Evolutionary conservation across 2,329 filamentous ascomycete genomes (phyloP).

Genomic region (Cladobotryum mycophilum): DNA sequence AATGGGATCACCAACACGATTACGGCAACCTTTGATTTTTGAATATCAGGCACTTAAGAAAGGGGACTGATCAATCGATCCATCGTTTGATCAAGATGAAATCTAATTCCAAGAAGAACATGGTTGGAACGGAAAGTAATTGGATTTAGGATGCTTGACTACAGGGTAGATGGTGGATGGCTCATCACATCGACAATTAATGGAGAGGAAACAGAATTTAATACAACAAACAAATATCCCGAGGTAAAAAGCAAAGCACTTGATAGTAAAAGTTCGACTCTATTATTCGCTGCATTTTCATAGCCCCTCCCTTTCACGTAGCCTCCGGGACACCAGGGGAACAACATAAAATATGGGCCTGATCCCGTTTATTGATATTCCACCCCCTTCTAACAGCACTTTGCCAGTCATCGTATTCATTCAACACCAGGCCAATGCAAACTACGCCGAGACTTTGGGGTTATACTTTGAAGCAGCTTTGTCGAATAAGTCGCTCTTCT

Average conservation of each 20-base stretch:
- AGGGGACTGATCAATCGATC: too few species aligned
- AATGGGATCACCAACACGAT: background rate
- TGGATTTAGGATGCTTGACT: background rate
- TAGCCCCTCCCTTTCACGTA: background rate
- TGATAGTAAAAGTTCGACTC: background rate
- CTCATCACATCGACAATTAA: too few species aligned
- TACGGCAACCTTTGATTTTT: too few species aligned
- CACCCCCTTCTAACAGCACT: constrained; percentile 21
- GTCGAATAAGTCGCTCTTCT: constrained; percentile 86
- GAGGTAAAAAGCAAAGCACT: background rate
- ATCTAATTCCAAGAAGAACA: too few species aligned
- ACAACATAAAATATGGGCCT: too few species aligned
- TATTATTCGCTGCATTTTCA: background rate
- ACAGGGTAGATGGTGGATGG: background rate
- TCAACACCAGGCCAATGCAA: constrained; percentile 4
- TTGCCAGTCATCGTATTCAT: constrained; percentile 27
- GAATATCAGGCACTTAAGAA: too few species aligned
- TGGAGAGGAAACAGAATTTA: too few species aligned
- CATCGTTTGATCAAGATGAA: too few species aligned
- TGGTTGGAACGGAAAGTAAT: background rate
- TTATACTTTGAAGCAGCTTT: constrained; percentile 80
- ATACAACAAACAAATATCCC: too few species aligned
- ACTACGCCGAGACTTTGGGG: constrained; percentile 63
- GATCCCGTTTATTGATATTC: background rate
- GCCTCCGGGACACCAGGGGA: background rate